Base-by-base conservation (phyloP, 2,329 filamentous ascomycete genomes). In the Lecanoromycetidae sp. region DNA sequence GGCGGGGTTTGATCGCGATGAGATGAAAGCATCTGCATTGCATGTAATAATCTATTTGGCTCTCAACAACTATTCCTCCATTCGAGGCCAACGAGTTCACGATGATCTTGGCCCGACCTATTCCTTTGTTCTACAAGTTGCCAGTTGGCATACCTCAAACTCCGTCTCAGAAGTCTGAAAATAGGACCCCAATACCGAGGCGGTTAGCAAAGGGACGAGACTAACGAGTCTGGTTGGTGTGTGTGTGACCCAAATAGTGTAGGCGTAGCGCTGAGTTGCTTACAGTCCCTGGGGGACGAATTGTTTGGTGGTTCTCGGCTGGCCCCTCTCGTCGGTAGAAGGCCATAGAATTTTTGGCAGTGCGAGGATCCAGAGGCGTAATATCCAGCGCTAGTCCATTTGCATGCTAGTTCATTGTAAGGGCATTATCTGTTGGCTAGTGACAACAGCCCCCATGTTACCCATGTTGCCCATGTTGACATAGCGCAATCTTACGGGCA, bases 401-500 rank as follows among this genome's bases (percentile, higher is more conserved):
- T 39, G 25, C 36, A 39, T 39, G 23, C 7, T 39, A 39, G 36
- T n/a, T 26, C 23, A 15, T 38, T 15, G 22, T 20, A 13, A 25
- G 22, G 36, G 36, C 3, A 20, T 8, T 7, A 25, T 25, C 26
- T 26, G 36, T 38, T 38, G 13, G 6, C 22, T 13, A 34, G 27
- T 8, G 27, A n/a, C 8, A 30, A 15, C 4, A 25, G 36, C n/a
- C n/a, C n/a, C n/a, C n/a, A n/a, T n/a, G n/a, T n/a, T n/a, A n/a
- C n/a, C n/a, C n/a, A n/a, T n/a, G n/a, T n/a, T n/a, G n/a, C n/a
- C n/a, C n/a, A n/a, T 39, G 35, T 46, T 46, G 44, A 46, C 44
- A 46, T 33, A 46, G 44, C 44, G 44, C 44, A 46, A 39, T 46
- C 35, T 36, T 27, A 25, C 38, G 38, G 13, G 17, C 34, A n/a